A percentile compares a stretch with the other conserved stretches of the same genome.
Conservation (phyloP, 805 yeast genomes). For the Ascoidea tarda region DNA sequence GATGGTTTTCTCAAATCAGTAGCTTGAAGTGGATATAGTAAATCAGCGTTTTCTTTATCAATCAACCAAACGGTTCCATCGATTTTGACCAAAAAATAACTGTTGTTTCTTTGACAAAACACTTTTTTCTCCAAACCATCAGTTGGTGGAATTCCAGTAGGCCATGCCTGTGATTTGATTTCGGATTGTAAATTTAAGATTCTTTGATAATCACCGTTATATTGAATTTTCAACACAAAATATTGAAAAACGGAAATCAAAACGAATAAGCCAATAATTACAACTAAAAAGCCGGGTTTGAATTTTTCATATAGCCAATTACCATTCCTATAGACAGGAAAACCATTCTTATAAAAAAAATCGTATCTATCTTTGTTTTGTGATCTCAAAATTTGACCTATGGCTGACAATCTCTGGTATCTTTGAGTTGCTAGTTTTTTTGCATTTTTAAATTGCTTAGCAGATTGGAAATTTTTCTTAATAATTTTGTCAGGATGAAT, state of each 20-base stretch:
- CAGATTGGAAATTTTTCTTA: conserved; percentile 22
- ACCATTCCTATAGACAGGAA: conserved; percentile 68
- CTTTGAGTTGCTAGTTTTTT: conserved; percentile 46
- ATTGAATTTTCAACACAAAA: conserved; percentile 35
- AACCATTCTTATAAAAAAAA: conserved; percentile 68
- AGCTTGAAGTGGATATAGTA: conserved; percentile 27
- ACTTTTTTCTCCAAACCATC: conserved; percentile 30
- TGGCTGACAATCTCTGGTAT: conserved; percentile 65
- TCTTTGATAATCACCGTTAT: conserved; percentile 42
- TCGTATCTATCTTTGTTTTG: conserved; percentile 61
- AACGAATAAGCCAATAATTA: conserved; percentile 34
- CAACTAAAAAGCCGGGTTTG: conserved; percentile 48
- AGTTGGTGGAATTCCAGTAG: conserved; percentile 32
- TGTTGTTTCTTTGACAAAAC: conserved; percentile 26
- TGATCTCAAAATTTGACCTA: conserved; percentile 58
- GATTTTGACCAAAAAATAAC: conserved; percentile 37
- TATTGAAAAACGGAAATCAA: conserved; percentile 46
- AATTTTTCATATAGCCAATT: conserved; percentile 52
- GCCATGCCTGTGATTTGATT: conserved; percentile 42
- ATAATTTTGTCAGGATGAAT: conserved; percentile 78
- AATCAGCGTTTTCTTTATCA: conserved; percentile 26
- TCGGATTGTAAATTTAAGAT: conserved; percentile 35
- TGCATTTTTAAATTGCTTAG: conserved; percentile 13
- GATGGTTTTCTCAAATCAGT: conserved; percentile 35
- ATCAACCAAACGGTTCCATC: conserved; percentile 43